These are phyloP conservation scores for Rhodotorula kratochvilovae DNA, from an alignment of 768 basidiomycete species.

Conservation along the genomic window DNA sequence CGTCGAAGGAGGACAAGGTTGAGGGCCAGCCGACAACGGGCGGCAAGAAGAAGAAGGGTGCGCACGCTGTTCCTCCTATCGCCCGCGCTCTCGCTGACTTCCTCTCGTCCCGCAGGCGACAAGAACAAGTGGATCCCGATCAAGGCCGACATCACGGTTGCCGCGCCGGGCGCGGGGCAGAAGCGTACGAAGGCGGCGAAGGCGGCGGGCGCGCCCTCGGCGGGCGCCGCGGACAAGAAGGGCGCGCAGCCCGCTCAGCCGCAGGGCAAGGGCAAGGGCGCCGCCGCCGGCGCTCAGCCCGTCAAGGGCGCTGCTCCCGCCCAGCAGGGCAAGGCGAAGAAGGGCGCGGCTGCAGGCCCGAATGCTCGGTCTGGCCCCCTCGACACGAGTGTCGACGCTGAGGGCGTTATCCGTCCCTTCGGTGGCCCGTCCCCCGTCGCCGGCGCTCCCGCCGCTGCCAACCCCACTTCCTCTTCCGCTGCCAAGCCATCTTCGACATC, in stretches of 20 bases:
- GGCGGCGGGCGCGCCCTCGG: neutral
- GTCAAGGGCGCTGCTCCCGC: conserved; percentile 1
- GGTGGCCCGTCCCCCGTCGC: neutral
- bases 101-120: conserved; percentile 3
- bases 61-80: neutral
- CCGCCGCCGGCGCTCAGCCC: neutral
- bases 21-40: neutral
- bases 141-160: conserved; percentile 37
- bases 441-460: neutral
- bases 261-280: conserved; percentile 8
- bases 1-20: neutral
- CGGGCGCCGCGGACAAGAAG: conserved; percentile 2
- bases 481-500: neutral
- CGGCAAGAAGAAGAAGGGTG: conserved; percentile 35
- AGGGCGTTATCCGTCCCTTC: conserved; percentile 9
- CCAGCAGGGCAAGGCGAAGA: neutral
- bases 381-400: neutral
- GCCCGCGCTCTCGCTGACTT: neutral
- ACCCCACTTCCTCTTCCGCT: neutral
- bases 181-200: conserved; percentile 2
- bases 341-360: neutral
- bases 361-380: neutral
- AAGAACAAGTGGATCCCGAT: conserved; percentile 33
- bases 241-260: neutral
- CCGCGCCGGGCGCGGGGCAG: conserved; percentile 2